phyloP scores from a whole-genome alignment of 441 rosid genomes.

The Erodium trifolium region DNA sequence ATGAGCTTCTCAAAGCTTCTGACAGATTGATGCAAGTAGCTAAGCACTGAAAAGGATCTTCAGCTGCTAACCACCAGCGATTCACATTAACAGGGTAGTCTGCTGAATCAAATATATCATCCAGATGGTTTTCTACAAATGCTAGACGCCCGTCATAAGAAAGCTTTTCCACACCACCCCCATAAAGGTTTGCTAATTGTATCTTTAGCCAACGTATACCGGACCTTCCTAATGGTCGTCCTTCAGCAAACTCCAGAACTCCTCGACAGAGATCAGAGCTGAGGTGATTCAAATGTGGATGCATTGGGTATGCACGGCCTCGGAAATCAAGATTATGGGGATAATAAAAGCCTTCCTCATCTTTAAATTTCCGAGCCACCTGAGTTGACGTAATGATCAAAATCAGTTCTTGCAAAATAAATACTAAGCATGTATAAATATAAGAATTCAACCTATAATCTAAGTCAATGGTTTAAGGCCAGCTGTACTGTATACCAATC shows the following conservation, averaged over 20 bases:
- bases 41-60: slow-evolving; percentile 97
- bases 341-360: slow-evolving; percentile 87
- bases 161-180: slow-evolving; percentile 90
- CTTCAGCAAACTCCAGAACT: slow-evolving; percentile 88
- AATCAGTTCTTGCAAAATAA: slow-evolving; percentile 21
- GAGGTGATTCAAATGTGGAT: slow-evolving; percentile 90
- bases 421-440: neutral
- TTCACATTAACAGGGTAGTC: slow-evolving; percentile 88
- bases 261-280: slow-evolving; percentile 98
- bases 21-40: slow-evolving; percentile 79
- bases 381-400: slow-evolving; percentile 34
- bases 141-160: slow-evolving; percentile 71
- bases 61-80: slow-evolving; percentile 94
- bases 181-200: slow-evolving; percentile 88
- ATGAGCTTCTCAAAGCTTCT: slow-evolving; percentile 85
- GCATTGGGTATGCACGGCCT: slow-evolving; percentile 99
- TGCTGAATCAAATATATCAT: slow-evolving; percentile 87
- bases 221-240: slow-evolving; percentile 75
- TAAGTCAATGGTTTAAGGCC: neutral
- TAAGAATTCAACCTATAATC: slow-evolving; percentile 5
- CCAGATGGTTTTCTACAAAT: slow-evolving; percentile 76
- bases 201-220: slow-evolving; percentile 92
- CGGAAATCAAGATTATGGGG: slow-evolving; percentile 98
- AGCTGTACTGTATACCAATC: neutral
- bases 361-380: slow-evolving; percentile 94